Conservation (phyloP, 2,329 filamentous ascomycete genomes). For the Talaromyces sp. region DNA sequence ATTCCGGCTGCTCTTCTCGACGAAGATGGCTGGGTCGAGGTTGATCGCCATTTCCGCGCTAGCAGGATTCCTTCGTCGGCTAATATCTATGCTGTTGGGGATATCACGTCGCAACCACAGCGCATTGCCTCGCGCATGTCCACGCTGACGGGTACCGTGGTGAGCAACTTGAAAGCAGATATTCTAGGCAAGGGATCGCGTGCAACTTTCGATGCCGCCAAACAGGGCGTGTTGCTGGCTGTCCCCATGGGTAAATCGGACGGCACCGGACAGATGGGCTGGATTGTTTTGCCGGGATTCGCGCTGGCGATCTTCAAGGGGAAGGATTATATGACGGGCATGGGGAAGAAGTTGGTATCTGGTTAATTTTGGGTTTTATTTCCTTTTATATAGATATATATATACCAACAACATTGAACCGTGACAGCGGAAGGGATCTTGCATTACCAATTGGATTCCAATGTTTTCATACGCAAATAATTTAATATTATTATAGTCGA, state of each 20-base stretch:
- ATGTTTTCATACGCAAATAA: neutral
- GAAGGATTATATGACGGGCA: conserved; percentile 16
- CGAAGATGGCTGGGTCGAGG: conserved; percentile 44
- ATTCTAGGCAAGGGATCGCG: conserved; percentile 11
- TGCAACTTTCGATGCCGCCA: conserved; percentile 1
- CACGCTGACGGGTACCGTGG: conserved; percentile 6
- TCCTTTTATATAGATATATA: neutral
- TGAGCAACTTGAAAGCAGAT: conserved; percentile 14
- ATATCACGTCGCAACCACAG: conserved; percentile 24
- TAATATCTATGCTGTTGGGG: conserved; percentile 26
- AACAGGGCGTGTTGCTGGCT: conserved; percentile 1
- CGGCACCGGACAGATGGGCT: conserved; percentile 13
- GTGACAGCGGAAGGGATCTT: neutral
- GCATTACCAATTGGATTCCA: neutral
- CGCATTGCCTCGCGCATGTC: conserved; percentile 11
- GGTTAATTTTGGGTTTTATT: neutral
- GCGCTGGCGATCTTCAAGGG: conserved; percentile 14
- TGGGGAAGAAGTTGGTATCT: conserved; percentile 5
- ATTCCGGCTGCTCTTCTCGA: conserved; percentile 45
- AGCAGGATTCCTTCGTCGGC: conserved; percentile 7
- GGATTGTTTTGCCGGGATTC: conserved; percentile 10
- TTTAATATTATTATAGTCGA: neutral
- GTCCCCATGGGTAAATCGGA: conserved; percentile 12
- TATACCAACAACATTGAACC: neutral
- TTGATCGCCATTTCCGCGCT: conserved; percentile 33